Conservation (phyloP, 495 filamentous ascomycete genomes). For the Neurospora tetrasperma region DNA sequence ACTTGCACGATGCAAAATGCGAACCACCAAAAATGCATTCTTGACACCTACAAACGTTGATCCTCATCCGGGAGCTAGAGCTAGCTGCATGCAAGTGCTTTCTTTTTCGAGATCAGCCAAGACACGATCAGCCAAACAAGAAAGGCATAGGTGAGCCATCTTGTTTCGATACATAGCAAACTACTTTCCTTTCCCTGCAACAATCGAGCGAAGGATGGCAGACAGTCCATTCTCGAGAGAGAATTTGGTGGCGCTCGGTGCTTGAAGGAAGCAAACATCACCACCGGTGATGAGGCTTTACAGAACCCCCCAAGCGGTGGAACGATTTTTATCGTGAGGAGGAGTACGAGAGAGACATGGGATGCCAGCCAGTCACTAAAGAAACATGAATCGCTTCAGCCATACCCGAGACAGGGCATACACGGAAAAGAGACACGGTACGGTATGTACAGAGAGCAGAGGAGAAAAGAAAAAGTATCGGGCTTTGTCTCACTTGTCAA, state of each 20-base stretch:
- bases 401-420: background rate
- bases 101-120: too few species aligned
- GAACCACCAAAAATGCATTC: background rate
- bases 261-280: background rate
- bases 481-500: background rate
- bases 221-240: background rate
- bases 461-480: background rate
- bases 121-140: background rate
- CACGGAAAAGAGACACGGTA: background rate
- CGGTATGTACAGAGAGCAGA: background rate
- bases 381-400: background rate
- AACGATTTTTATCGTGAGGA: background rate
- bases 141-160: background rate
- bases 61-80: background rate
- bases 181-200: background rate
- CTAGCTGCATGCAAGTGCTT: background rate
- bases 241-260: background rate
- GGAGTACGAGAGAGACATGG: background rate
- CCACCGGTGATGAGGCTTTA: background rate
- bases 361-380: background rate
- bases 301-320: background rate
- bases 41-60: background rate
- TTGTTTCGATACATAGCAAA: background rate
- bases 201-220: background rate
- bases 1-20: background rate